phyloP scores from a whole-genome alignment of 805 yeast species.

The Brettanomyces nanus region DNA sequence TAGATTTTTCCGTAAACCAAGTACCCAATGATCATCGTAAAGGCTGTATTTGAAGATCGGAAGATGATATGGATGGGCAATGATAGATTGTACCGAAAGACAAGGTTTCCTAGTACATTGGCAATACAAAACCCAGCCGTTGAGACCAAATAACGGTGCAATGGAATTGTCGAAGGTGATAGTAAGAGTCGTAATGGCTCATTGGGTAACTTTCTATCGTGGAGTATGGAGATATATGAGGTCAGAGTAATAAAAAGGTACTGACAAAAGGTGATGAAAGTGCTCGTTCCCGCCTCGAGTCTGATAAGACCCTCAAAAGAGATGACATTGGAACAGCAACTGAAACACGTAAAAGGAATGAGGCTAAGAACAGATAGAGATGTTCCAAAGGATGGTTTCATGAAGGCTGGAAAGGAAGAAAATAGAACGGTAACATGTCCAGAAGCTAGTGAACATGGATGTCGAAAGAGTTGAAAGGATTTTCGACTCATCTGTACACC shows the following conservation, averaged over 20 bases:
- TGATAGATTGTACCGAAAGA: conserved; percentile 47
- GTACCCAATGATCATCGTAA: conserved; percentile 52
- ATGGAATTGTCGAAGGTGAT: conserved; percentile 31
- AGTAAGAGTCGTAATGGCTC: conserved; percentile 21
- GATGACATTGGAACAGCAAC: conserved; percentile 66
- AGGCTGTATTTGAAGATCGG: conserved; percentile 54
- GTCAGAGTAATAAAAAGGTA: conserved; percentile 44
- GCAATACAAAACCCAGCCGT: conserved; percentile 43
- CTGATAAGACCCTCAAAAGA: conserved; percentile 48
- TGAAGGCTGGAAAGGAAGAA: too few species aligned
- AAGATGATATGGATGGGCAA: conserved; percentile 63
- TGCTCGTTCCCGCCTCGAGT: conserved; percentile 31
- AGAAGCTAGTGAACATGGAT: too few species aligned
- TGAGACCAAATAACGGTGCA: conserved; percentile 34
- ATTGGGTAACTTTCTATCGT: conserved; percentile 12
- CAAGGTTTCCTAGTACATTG: conserved; percentile 49
- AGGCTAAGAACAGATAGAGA: conserved; percentile 1
- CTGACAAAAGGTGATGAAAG: conserved; percentile 50
- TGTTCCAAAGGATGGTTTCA: background rate
- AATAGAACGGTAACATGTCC: too few species aligned
- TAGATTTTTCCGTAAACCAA: conserved; percentile 39
- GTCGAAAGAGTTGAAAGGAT: too few species aligned
- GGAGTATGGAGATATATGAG: conserved; percentile 29
- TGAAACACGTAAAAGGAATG: conserved; percentile 45
- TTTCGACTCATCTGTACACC: too few species aligned